phyloP scores from a whole-genome alignment of 495 filamentous ascomycete genomes.

The Thozetella sp. region DNA sequence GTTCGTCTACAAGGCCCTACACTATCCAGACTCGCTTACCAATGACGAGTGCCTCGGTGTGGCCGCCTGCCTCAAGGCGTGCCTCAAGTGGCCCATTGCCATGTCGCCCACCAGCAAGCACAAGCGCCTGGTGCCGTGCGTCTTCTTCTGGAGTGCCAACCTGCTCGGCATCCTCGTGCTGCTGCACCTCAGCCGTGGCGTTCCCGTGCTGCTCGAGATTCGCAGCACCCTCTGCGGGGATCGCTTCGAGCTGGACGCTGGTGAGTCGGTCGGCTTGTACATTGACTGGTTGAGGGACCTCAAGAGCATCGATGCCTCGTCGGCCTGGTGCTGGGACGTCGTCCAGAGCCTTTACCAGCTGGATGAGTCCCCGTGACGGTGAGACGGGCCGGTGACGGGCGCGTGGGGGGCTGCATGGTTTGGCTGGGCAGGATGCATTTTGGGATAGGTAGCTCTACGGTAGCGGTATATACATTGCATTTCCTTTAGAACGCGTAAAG shows the following conservation, averaged over 20 bases:
- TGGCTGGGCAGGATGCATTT: too few species aligned
- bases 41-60: conserved; percentile 51
- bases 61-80: conserved; percentile 51
- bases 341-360: conserved; percentile 42
- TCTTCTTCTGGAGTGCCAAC: conserved; percentile 62
- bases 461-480: too few species aligned
- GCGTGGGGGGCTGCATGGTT: background rate
- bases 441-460: too few species aligned
- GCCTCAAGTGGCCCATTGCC: conserved; percentile 56
- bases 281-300: conserved; percentile 58
- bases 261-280: conserved; percentile 47
- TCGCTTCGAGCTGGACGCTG: conserved; percentile 46
- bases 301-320: conserved; percentile 45
- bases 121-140: conserved; percentile 57
- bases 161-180: conserved; percentile 58
- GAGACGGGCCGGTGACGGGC: background rate
- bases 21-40: conserved; percentile 54
- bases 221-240: conserved; percentile 39
- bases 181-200: conserved; percentile 49
- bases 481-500: too few species aligned
- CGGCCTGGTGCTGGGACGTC: conserved; percentile 55
- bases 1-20: conserved; percentile 63
- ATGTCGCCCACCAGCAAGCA: conserved; percentile 56
- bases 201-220: conserved; percentile 47
- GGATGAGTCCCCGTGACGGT: conserved; percentile 21